Evolutionary conservation across 306 rosid species (phyloP).

Genomic region (Cucumis cinereus): DNA sequence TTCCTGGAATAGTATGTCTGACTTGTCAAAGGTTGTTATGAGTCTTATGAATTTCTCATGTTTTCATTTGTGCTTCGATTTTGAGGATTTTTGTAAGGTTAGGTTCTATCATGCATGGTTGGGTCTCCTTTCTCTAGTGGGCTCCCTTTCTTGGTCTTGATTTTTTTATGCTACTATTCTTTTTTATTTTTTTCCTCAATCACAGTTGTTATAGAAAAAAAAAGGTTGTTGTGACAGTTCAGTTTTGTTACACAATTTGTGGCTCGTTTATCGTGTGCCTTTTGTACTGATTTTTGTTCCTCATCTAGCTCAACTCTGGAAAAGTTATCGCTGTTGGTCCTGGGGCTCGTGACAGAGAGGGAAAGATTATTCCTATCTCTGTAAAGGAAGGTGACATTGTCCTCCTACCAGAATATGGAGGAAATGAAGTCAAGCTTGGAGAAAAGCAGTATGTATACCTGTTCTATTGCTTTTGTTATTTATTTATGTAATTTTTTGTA

Average conservation of each 20-base stretch:
- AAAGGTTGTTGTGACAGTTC: background rate
- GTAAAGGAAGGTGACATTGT: constrained; percentile 72
- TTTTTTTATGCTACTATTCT: no score
- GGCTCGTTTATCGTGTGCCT: background rate
- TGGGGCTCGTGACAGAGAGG: constrained; percentile 47
- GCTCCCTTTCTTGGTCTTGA: no score
- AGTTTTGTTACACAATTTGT: background rate
- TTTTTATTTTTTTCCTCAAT: no score
- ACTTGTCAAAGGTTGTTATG: no score
- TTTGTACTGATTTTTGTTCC: background rate
- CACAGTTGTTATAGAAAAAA: no score
- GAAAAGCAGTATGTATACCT: constrained; percentile 46
- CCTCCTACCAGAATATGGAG: constrained; percentile 66
- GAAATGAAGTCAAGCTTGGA: constrained; percentile 59
- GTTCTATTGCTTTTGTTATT: background rate
- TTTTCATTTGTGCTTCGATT: no score
- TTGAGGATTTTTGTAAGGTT: no score
- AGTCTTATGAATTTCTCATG: no score
- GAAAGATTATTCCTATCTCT: constrained; percentile 35
- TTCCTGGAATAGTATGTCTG: background rate
- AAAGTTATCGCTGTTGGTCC: constrained; percentile 59
- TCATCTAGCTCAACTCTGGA: constrained; percentile 48
- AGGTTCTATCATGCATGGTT: no score
- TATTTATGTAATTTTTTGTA: background rate
- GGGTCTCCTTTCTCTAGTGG: no score